Conservation (phyloP, 371 early-diverging fungal genomes). For the Mortierella sp. region DNA sequence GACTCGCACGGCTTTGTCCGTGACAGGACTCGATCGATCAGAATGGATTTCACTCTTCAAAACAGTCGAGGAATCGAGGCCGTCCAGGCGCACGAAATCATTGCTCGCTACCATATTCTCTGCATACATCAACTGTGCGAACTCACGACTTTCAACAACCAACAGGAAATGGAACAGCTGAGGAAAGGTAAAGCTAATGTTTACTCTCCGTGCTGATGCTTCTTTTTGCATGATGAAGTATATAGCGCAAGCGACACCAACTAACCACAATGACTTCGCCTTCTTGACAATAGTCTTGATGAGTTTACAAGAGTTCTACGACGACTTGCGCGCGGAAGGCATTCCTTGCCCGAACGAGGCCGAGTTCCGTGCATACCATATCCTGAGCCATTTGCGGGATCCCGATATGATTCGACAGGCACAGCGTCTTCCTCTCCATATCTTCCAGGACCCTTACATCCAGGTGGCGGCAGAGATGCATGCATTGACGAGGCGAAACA, state of each 20-base stretch:
- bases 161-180: conserved; percentile 92
- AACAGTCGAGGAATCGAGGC: conserved; percentile 78
- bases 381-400: conserved; percentile 80
- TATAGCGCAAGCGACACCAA: not conserved
- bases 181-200: conserved; percentile 74
- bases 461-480: conserved; percentile 79
- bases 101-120: conserved; percentile 92
- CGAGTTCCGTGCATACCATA: conserved; percentile 90
- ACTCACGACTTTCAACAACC: conserved; percentile 73
- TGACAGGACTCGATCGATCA: conserved; percentile 90
- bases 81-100: conserved; percentile 82
- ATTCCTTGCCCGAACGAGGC: conserved; percentile 81
- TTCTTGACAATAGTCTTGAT: conserved; percentile 69
- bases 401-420: conserved; percentile 75
- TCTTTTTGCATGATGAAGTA: too few relatives aligned
- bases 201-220: too few relatives aligned
- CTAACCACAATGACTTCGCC: not conserved
- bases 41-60: conserved; percentile 92
- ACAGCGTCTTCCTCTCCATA: conserved; percentile 65
- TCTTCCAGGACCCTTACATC: conserved; percentile 72
- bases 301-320: conserved; percentile 88
- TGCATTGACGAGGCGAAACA: conserved; percentile 68
- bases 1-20: conserved; percentile 89
- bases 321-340: conserved; percentile 74
- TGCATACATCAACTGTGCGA: conserved; percentile 83